These are phyloP conservation scores for Globisporangium cederbergense DNA, from an alignment of 352 stramenopile genomes.

Conservation along the genomic window DNA sequence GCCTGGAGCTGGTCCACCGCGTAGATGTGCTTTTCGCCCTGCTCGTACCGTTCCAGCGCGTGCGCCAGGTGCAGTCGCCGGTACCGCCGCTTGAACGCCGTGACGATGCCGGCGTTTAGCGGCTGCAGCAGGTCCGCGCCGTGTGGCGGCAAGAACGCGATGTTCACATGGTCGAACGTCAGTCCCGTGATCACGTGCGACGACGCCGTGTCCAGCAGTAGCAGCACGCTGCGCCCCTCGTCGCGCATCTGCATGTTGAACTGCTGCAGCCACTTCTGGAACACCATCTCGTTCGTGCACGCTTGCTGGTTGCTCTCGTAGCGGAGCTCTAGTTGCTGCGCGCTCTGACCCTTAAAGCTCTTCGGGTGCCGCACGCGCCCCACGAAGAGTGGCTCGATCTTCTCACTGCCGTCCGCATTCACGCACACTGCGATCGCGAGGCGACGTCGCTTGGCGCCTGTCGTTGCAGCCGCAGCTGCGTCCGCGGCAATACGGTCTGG, in stretches of 20 bases:
- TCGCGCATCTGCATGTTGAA: conserved; percentile 22
- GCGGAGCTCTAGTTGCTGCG: conserved; percentile 15
- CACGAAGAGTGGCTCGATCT: conserved; percentile 18
- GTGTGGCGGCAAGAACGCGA: conserved; percentile 16
- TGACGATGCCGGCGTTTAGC: conserved; percentile 20
- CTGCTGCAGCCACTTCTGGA: conserved; percentile 21
- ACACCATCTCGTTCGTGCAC: conserved; percentile 21
- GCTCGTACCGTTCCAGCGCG: conserved; percentile 20
- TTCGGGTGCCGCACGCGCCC: conserved; percentile 12
- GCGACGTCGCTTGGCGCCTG: conserved; percentile 2
- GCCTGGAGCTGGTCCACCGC: conserved; percentile 19
- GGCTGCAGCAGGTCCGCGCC: conserved; percentile 17
- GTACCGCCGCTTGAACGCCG: conserved; percentile 24
- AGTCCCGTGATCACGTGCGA: conserved; percentile 16
- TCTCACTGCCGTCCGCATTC: conserved; percentile 20
- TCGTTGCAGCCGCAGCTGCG: not conserved
- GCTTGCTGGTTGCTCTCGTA: conserved; percentile 21
- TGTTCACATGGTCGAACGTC: conserved; percentile 16
- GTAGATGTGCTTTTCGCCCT: conserved; percentile 16
- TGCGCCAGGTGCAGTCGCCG: conserved; percentile 17
- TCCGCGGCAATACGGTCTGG: not conserved
- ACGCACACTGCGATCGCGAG: conserved; percentile 16
- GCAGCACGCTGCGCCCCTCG: conserved; percentile 15
- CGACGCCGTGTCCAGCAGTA: conserved; percentile 22
- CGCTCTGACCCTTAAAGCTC: conserved; percentile 9